phyloP scores from a whole-genome alignment of 2,329 filamentous ascomycete species.

The Verticillium dahliae region DNA sequence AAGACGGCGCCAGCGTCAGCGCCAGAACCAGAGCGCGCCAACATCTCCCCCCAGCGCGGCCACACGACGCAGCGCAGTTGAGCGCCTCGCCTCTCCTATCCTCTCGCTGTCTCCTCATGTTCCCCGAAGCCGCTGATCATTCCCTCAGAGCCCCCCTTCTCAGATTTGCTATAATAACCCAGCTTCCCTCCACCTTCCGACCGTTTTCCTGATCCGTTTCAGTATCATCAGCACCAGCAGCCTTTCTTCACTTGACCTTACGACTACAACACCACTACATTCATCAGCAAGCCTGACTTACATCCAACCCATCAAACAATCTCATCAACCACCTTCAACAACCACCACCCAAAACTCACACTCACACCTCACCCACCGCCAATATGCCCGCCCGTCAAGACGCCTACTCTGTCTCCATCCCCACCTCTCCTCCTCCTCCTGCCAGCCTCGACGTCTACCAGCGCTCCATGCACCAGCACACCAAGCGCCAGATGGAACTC shows the following conservation, averaged over 20 bases:
- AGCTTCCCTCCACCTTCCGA: constrained; percentile 5
- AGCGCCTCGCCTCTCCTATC: background rate
- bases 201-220: constrained; percentile 9
- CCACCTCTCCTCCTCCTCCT: constrained; percentile 29
- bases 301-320: background rate
- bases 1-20: background rate
- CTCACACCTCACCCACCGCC: constrained; percentile 2
- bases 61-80: too few relatives aligned
- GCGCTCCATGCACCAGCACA: constrained; percentile 57
- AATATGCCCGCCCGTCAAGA: constrained; percentile 29
- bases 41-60: background rate
- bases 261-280: background rate
- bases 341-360: background rate
- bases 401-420: constrained; percentile 17
- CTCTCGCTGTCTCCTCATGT: background rate
- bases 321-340: background rate
- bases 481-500: constrained; percentile 58
- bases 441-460: constrained; percentile 50
- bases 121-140: background rate
- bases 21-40: background rate
- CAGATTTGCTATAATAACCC: constrained; percentile 9
- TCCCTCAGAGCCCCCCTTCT: background rate
- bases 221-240: constrained; percentile 5
- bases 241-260: background rate
- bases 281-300: background rate